phyloP scores from a whole-genome alignment of 768 basidiomycete species.

The Daedaleopsis nitida region DNA sequence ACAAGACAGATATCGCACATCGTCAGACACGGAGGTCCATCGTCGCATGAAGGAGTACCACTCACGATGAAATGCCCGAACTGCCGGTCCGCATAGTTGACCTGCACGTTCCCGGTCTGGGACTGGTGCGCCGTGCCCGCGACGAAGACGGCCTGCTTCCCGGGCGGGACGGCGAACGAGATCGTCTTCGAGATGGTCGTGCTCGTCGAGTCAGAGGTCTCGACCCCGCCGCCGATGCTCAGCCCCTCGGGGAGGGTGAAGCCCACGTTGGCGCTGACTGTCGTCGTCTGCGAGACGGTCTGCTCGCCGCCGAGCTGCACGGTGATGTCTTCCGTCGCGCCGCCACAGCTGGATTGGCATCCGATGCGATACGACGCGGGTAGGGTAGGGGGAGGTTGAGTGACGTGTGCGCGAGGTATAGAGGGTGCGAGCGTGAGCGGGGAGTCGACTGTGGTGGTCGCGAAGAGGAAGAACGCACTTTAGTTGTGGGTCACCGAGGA shows the following conservation, averaged over 20 bases:
- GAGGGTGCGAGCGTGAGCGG: no score
- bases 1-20: background rate
- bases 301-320: conserved; percentile 4
- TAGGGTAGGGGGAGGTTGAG: no score
- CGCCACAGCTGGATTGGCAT: conserved; percentile 1
- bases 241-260: conserved; percentile 2
- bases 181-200: conserved; percentile 1
- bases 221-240: conserved; percentile 11
- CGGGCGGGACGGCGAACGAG: conserved; percentile 4
- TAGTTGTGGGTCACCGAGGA: conserved; percentile 6
- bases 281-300: conserved; percentile 5
- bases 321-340: conserved; percentile 5
- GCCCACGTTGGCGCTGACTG: conserved; percentile 8
- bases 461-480: background rate
- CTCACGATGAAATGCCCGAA: conserved; percentile 11
- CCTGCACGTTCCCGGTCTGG: conserved; percentile 11
- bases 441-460: no score
- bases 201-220: background rate
- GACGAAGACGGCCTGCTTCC: conserved; percentile 13
- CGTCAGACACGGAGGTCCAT: background rate
- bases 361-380: no score
- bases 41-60: background rate
- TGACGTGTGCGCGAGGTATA: no score
- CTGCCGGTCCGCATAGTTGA: conserved; percentile 9
- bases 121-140: conserved; percentile 2